Conservation (phyloP, 495 filamentous ascomycete species). For the Aspergillus nanangensis region DNA sequence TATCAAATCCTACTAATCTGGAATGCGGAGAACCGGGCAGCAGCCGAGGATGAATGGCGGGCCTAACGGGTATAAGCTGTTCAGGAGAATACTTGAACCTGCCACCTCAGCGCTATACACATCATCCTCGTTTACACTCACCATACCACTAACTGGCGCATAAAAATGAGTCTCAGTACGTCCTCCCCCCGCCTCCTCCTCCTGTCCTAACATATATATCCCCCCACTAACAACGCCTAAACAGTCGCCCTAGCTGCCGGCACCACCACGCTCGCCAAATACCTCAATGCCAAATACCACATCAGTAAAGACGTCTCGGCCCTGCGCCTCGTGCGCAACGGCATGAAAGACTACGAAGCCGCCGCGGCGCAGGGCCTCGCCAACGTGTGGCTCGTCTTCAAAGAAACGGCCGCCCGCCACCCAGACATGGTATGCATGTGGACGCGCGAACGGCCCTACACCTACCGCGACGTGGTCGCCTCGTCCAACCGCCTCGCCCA, state of each 20-base stretch:
- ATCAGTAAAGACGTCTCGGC: constrained; percentile 53
- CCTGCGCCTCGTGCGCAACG: constrained; percentile 24
- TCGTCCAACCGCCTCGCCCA: constrained; percentile 58
- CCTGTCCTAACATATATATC: neutral
- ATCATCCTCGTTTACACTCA: neutral
- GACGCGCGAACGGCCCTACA: constrained; percentile 61
- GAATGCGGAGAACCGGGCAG: neutral
- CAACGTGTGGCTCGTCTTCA: constrained; percentile 64
- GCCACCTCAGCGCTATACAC: no score
- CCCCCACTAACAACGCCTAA: neutral
- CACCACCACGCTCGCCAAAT: constrained; percentile 46
- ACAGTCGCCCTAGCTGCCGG: constrained; percentile 37
- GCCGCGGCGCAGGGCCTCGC: constrained; percentile 40
- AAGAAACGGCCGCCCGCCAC: constrained; percentile 44
- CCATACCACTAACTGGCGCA: no score
- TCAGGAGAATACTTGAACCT: no score
- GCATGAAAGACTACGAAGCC: constrained; percentile 32
- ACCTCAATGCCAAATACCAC: constrained; percentile 68
- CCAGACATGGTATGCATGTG: constrained; percentile 57
- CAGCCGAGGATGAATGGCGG: neutral
- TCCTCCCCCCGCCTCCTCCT: neutral
- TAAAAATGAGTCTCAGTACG: neutral
- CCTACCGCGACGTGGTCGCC: constrained; percentile 53
- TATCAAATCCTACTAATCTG: no score
- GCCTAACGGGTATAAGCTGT: neutral